A percentile compares a stretch with the other conserved stretches of the same genome.
These are phyloP conservation scores for Penicillium hesseltinei DNA, from an alignment of 2,329 filamentous ascomycete species.

Conservation along the genomic window DNA sequence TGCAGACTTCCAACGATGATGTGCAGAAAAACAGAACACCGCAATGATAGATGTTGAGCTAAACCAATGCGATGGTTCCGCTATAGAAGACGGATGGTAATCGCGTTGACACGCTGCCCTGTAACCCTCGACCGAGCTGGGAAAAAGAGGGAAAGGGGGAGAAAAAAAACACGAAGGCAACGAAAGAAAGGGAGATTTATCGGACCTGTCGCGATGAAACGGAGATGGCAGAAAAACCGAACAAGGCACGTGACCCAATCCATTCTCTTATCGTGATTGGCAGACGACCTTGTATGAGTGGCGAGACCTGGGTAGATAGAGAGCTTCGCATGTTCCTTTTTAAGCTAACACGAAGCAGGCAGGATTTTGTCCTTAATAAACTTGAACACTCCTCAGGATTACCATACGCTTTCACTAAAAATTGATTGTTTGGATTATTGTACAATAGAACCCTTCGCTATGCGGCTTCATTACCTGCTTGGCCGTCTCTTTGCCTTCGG, in stretches of 20 bases:
- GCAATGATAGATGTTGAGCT: neutral
- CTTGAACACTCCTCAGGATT: neutral
- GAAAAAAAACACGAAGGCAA: constrained; percentile 16
- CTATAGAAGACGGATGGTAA: neutral
- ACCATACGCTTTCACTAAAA: neutral
- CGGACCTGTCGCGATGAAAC: constrained; percentile 12
- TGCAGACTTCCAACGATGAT: constrained; percentile 16
- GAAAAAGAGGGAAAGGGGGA: constrained; percentile 8
- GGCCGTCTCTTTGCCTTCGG: constrained; percentile 31
- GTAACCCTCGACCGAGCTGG: constrained; percentile 26
- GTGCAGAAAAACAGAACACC: constrained; percentile 16
- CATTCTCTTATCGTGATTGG: constrained; percentile 8
- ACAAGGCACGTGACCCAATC: constrained; percentile 5
- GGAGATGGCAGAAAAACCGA: constrained; percentile 21
- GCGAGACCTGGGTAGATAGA: neutral
- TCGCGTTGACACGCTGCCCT: constrained; percentile 23
- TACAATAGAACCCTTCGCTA: constrained; percentile 14
- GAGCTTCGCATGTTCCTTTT: neutral
- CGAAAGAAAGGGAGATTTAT: constrained; percentile 13
- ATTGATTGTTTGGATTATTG: neutral
- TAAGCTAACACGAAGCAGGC: neutral
- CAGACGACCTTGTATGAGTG: constrained; percentile 2
- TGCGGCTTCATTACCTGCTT: constrained; percentile 18
- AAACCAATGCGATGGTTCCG: constrained; percentile 4
- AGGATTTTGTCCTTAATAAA: neutral